Evolutionary conservation across 1,284 basidiomycete species (phyloP), one percentile per base, ranked within the genome.

Genomic region (Malassezia yamatoensis): DNA sequence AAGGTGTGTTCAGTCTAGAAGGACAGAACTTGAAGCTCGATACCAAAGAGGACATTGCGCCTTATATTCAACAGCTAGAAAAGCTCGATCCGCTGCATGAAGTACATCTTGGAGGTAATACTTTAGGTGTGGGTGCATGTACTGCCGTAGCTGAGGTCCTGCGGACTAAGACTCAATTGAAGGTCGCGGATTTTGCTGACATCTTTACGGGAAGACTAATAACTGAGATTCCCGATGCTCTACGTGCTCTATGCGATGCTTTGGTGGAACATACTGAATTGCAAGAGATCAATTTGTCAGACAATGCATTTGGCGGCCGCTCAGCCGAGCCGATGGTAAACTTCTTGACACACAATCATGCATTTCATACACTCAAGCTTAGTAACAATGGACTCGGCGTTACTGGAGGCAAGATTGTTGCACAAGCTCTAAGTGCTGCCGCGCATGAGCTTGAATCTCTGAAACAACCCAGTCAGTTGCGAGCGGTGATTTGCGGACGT

Each of bases 341-440:
- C 43, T 87, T 94, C 79, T 60, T 71, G 57, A 68, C 60, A n/a
- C 62, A 69, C 58, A 74, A 67, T 62, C 71, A 62, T 61, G 51
- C 79, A 83, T 66, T 93, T 89, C 75, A 84, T 83, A 80, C 88
- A 54, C 83, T 98, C 72, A 87, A 85, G 70, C 83, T 98, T 61
- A 94, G 89, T 78, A 98, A 98, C 80, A 98, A 96, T 76, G 93
- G 93, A 33, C 83, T 98, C 34, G 94, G 94, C n/a, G 86, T 89
- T 21, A 83, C 82, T 10, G 94, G 91, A 24, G 94, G 93, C 39
- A 79, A 79, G 20, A 84, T 87, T 66, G 83, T 98, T 63, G 89
- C 94, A 38, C 80, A 84, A 50, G 94, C 94, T 12, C 79, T 98
- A 11, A 77, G 83, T 40, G 82, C 83, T 62, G 88, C 88, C 35